phyloP scores from a whole-genome alignment of 176 grass and related monocot species.

The Coix lacrymajobi region DNA sequence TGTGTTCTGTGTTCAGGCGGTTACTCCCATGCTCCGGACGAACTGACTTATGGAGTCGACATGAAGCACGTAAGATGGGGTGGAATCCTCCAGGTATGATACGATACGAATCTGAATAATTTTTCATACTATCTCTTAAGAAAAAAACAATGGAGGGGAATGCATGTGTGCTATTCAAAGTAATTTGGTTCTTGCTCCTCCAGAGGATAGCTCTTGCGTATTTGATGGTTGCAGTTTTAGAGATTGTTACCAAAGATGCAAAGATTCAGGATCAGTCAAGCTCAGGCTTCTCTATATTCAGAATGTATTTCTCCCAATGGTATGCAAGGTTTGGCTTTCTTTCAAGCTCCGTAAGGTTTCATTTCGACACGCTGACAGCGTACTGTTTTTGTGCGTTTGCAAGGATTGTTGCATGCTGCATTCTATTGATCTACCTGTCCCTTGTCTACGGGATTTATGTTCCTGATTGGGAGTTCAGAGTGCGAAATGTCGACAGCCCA shows the following conservation, averaged over 20 bases:
- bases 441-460: slow-evolving; percentile 74
- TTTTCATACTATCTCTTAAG: background rate
- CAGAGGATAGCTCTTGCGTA: slow-evolving; percentile 95
- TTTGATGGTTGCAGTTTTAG: slow-evolving; percentile 67
- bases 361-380: background rate
- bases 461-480: slow-evolving; percentile 89
- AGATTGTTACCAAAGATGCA: slow-evolving; percentile 64
- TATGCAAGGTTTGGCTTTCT: slow-evolving; percentile 6
- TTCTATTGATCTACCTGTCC: slow-evolving; percentile 62
- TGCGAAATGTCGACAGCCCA: slow-evolving; percentile 45
- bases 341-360: background rate
- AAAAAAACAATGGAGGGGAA: background rate
- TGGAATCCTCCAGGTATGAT: slow-evolving; percentile 95
- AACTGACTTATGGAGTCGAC: slow-evolving; percentile 69
- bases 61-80: slow-evolving; percentile 88
- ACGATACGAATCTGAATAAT: background rate
- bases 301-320: slow-evolving; percentile 65
- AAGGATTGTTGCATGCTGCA: slow-evolving; percentile 76
- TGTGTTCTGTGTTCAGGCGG: slow-evolving; percentile 49
- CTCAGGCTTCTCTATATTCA: slow-evolving; percentile 55
- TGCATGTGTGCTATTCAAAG: background rate
- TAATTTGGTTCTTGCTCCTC: background rate
- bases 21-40: slow-evolving; percentile 85
- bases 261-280: slow-evolving; percentile 55
- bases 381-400: background rate